A percentile compares a stretch with the other conserved stretches of the same genome.
Evolutionary conservation across 495 filamentous ascomycete genomes (phyloP).

Genomic region (Podospora appendiculata): DNA sequence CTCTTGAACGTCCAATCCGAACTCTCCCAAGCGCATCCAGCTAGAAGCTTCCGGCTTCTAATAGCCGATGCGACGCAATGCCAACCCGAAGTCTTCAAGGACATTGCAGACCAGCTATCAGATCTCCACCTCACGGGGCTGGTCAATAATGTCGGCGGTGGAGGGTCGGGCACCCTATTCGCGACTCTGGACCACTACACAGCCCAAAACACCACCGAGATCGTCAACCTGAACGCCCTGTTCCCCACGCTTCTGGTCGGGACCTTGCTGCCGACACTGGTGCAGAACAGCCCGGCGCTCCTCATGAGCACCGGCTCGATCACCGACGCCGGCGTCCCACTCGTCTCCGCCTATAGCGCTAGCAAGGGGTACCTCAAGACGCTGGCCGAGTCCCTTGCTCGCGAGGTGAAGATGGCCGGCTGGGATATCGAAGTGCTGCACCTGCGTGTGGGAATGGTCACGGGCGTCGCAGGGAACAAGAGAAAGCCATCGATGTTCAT

Average conservation of each 20-base stretch:
- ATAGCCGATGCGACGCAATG: constrained; percentile 14
- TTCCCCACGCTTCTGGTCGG: constrained; percentile 12
- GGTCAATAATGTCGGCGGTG: constrained; percentile 18
- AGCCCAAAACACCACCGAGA: constrained; percentile 1
- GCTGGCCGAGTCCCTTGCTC: constrained; percentile 6
- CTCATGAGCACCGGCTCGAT: constrained; percentile 17
- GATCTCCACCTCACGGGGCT: constrained; percentile 24
- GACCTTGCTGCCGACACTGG: constrained; percentile 11
- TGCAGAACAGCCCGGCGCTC: constrained; percentile 11
- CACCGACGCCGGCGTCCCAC: constrained; percentile 16
- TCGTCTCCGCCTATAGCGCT: constrained; percentile 16
- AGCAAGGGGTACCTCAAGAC: constrained; percentile 13
- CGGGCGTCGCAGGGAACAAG: constrained; percentile 7
- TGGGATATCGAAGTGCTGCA: constrained; percentile 14
- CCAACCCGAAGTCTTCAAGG: neutral
- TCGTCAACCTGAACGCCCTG: constrained; percentile 7
- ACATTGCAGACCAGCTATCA: constrained; percentile 11
- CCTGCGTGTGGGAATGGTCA: constrained; percentile 14
- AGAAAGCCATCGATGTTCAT: constrained; percentile 6
- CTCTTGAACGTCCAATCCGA: constrained; percentile 21
- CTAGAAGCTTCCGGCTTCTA: constrained; percentile 17
- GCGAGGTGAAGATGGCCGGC: constrained; percentile 4
- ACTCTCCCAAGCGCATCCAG: constrained; percentile 23
- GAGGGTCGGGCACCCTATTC: neutral
- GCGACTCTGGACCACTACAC: constrained; percentile 2